Percentiles rank a stretch among this genome's conserved stretches.
These are phyloP conservation scores for Seiridium cupressi DNA, from an alignment of 2,329 filamentous ascomycete species.

Conservation along the genomic window DNA sequence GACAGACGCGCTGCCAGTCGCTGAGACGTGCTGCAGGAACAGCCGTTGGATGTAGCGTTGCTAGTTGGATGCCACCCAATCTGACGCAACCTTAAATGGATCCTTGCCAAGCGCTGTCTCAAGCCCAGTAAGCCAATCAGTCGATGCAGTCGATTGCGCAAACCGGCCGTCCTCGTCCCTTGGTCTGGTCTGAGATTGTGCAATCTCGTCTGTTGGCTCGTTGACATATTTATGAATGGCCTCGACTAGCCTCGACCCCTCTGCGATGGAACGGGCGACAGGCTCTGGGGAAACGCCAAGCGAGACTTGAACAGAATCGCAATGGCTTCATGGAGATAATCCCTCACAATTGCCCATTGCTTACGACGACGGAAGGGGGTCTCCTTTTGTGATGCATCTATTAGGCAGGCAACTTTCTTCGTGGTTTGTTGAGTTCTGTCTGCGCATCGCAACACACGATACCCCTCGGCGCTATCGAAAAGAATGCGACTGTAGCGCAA, in stretches of 20 bases:
- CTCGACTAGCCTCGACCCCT: background rate
- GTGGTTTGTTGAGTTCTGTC: too few relatives aligned
- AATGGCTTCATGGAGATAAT: background rate
- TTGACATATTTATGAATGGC: conserved; percentile 1
- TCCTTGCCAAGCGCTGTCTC: conserved; percentile 5
- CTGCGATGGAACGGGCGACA: background rate
- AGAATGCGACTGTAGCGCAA: too few relatives aligned
- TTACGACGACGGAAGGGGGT: background rate
- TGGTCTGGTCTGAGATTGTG: background rate
- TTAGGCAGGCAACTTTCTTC: background rate
- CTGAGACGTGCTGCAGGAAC: conserved; percentile 1
- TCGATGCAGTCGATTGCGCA: background rate
- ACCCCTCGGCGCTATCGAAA: too few relatives aligned
- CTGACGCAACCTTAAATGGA: conserved; percentile 8
- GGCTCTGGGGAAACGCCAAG: background rate
- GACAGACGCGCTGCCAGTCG: background rate
- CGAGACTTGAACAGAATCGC: background rate
- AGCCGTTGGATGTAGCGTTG: background rate
- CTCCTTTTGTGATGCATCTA: background rate
- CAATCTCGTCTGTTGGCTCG: conserved; percentile 4
- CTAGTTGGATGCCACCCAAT: background rate
- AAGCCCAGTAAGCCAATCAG: background rate
- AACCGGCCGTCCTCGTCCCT: background rate
- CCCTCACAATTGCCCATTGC: background rate
- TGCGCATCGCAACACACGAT: too few relatives aligned